phyloP scores from a whole-genome alignment of 108 stramenopile species.

The Conticribra guillardii region DNA sequence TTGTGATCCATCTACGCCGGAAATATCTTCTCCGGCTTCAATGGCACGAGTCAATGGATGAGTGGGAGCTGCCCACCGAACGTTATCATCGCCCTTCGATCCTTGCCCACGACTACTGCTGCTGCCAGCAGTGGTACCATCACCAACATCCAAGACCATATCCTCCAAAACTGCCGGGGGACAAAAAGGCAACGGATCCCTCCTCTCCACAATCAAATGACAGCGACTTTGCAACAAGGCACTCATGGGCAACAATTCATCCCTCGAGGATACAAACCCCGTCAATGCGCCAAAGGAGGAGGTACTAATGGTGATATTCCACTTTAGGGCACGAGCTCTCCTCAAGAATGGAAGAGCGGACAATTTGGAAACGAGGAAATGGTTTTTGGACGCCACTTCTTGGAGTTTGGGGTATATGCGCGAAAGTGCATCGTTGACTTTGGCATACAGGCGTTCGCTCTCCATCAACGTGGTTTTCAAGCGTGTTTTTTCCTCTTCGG shows the following conservation, averaged over 20 bases:
- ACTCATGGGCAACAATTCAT: slow-evolving; percentile 76
- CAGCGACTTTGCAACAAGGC: slow-evolving; percentile 83
- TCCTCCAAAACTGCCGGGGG: slow-evolving; percentile 78
- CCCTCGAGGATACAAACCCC: slow-evolving; percentile 51
- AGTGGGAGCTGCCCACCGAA: slow-evolving; percentile 82
- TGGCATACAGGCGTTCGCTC: slow-evolving; percentile 14
- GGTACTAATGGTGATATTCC: slow-evolving; percentile 78
- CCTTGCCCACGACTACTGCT: slow-evolving; percentile 1
- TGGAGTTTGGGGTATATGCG: slow-evolving; percentile 56
- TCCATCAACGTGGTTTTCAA: background rate
- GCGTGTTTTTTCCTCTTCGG: slow-evolving; percentile 13
- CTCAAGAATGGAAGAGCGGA: slow-evolving; percentile 76
- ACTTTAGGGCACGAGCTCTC: slow-evolving; percentile 81
- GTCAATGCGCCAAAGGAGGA: slow-evolving; percentile 66
- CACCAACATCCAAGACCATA: slow-evolving; percentile 6
- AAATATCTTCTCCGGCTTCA: slow-evolving; percentile 51
- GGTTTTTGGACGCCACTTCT: slow-evolving; percentile 56
- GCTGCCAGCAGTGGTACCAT: too few relatives aligned
- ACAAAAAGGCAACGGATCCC: slow-evolving; percentile 81
- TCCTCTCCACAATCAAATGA: slow-evolving; percentile 82
- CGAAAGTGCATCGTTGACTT: slow-evolving; percentile 27
- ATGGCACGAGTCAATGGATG: slow-evolving; percentile 41
- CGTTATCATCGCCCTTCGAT: slow-evolving; percentile 27
- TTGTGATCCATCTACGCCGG: slow-evolving; percentile 22
- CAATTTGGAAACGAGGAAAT: slow-evolving; percentile 55